These are phyloP conservation scores for Metarhizium sp. DNA, from an alignment of 2,329 filamentous ascomycete species.

Conservation along the genomic window DNA sequence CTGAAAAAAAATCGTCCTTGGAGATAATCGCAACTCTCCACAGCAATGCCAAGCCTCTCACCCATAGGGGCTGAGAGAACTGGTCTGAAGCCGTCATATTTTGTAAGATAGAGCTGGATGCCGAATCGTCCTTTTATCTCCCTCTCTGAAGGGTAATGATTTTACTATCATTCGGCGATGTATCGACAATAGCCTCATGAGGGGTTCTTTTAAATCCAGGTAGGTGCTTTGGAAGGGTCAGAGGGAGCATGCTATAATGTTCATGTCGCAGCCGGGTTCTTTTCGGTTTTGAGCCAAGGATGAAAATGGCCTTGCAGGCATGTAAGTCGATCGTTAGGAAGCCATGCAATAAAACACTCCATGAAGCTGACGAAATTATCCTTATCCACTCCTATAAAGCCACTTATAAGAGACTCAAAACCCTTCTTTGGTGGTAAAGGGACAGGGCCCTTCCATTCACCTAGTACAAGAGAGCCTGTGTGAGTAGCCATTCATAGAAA, in stretches of 20 bases:
- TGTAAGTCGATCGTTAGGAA: conserved; percentile 14
- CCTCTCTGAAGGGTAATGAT: too few species aligned
- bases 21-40: too few species aligned
- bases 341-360: conserved; percentile 14
- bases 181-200: too few species aligned
- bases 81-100: too few species aligned
- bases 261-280: background rate
- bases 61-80: too few species aligned
- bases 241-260: background rate
- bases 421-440: conserved; percentile 11
- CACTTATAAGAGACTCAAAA: conserved; percentile 10
- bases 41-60: too few species aligned
- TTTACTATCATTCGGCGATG: too few species aligned
- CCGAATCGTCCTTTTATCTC: too few species aligned
- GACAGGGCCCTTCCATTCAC: conserved; percentile 16
- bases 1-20: too few species aligned
- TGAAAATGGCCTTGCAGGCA: conserved; percentile 14
- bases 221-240: too few species aligned
- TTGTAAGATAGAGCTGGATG: too few species aligned
- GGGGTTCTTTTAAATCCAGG: too few species aligned
- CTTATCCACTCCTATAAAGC: conserved; percentile 9
- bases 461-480: conserved; percentile 6
- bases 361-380: conserved; percentile 14
- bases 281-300: conserved; percentile 1
- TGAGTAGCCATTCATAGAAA: background rate